A percentile compares a stretch with the other conserved stretches of the same genome.
Evolutionary conservation across 495 filamentous ascomycete genomes (phyloP).

Genomic region (Niebla homalea): DNA sequence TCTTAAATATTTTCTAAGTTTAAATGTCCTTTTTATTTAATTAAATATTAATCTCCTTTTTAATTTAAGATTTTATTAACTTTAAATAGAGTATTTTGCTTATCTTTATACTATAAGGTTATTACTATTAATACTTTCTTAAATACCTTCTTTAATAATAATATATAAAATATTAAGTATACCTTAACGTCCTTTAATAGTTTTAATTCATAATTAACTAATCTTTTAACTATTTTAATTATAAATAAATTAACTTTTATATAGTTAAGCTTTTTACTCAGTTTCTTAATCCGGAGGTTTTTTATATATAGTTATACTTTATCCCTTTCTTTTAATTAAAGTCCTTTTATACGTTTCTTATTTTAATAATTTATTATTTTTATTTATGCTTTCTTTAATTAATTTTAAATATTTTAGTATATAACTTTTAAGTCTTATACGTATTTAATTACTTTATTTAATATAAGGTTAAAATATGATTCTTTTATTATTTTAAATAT

Average conservation of each 20-base stretch:
- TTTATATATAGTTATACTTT: no score
- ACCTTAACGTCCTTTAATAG: no score
- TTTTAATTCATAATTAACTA: no score
- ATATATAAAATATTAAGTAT: no score
- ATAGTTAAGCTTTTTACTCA: neutral
- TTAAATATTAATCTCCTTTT: no score
- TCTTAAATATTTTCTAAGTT: conserved; percentile 1
- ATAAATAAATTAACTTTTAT: no score
- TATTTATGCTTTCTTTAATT: no score
- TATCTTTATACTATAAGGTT: no score
- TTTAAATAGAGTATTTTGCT: neutral
- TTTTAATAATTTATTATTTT: conserved; percentile 2
- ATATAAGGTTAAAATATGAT: neutral
- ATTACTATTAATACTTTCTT: no score
- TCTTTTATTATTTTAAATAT: neutral
- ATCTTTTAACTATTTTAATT: no score
- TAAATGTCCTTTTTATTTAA: neutral
- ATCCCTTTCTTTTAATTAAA: conserved; percentile 3
- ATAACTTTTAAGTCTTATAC: neutral
- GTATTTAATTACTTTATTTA: neutral
- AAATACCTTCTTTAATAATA: no score
- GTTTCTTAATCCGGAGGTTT: neutral
- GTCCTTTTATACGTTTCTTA: neutral
- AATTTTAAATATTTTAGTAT: neutral
- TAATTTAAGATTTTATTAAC: no score